phyloP scores from a whole-genome alignment of 2,329 filamentous ascomycete species.

The Celoporthe dispersa region DNA sequence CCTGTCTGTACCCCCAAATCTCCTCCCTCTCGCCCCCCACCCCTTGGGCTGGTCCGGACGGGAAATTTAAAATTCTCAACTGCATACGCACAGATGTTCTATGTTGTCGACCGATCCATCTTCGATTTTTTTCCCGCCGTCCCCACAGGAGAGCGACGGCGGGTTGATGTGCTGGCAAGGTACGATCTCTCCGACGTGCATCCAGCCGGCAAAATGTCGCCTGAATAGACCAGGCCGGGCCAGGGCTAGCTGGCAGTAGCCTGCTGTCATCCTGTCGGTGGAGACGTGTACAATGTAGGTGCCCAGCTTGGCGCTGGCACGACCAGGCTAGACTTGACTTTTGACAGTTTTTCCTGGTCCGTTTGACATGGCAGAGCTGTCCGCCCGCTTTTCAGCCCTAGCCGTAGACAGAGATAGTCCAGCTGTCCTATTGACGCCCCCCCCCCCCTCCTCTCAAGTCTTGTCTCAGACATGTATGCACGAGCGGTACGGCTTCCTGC shows the following conservation, averaged over 20 bases:
- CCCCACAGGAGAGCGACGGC: neutral
- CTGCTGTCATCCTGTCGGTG: neutral
- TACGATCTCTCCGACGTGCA: conserved; percentile 14
- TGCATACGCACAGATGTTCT: conserved; percentile 14
- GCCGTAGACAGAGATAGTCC: conserved; percentile 14
- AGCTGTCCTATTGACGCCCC: neutral
- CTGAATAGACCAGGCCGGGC: neutral
- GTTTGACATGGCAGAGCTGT: conserved; percentile 5
- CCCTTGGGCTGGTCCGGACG: neutral
- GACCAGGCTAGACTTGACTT: neutral
- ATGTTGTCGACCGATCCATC: conserved; percentile 14
- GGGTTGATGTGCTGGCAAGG: neutral
- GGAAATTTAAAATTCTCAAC: neutral
- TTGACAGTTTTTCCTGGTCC: neutral
- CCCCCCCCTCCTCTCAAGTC: neutral
- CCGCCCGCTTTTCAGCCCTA: conserved; percentile 20
- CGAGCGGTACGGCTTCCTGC: neutral
- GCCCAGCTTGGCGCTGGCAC: neutral
- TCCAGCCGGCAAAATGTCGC: neutral
- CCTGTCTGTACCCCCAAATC: neutral
- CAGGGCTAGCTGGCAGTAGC: neutral
- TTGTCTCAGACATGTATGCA: conserved; percentile 20
- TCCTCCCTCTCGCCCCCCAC: no score
- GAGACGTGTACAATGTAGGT: neutral
- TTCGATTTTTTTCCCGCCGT: neutral